These are phyloP conservation scores for Solanum neorickii DNA, from an alignment of 257 asterid genomes.

Conservation along the genomic window DNA sequence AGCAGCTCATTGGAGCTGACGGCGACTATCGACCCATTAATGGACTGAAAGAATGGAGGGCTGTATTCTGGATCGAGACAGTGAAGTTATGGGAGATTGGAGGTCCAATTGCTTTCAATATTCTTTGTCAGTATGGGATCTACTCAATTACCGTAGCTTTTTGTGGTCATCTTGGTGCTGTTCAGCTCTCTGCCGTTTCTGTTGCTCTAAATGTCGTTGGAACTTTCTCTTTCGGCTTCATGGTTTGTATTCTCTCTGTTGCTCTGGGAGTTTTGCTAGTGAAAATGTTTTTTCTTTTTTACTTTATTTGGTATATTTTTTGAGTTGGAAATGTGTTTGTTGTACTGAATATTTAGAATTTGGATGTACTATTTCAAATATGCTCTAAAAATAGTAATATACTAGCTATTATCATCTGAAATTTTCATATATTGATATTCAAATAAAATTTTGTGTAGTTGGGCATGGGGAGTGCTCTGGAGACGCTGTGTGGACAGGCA, in stretches of 20 bases:
- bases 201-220: slow-evolving; percentile 48
- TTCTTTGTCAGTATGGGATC: slow-evolving; percentile 44
- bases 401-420: neutral
- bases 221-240: slow-evolving; percentile 57
- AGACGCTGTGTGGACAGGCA: slow-evolving; percentile 85
- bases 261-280: neutral
- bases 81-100: slow-evolving; percentile 55
- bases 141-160: slow-evolving; percentile 36
- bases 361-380: neutral
- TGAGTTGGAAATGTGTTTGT: neutral
- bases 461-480: slow-evolving; percentile 96
- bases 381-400: no score
- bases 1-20: slow-evolving; percentile 23
- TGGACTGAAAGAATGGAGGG: slow-evolving; percentile 32
- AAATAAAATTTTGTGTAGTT: slow-evolving; percentile 29
- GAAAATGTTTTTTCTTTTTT: no score
- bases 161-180: slow-evolving; percentile 67
- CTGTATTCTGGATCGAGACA: slow-evolving; percentile 43
- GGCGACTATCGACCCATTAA: slow-evolving; percentile 52
- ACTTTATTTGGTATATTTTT: neutral
- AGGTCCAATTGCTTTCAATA: slow-evolving; percentile 57
- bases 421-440: neutral
- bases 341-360: neutral
- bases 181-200: slow-evolving; percentile 57
- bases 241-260: slow-evolving; percentile 26